Evolutionary conservation across 129 eudicot genomes (phyloP).

Genomic region (Tagetes patula): DNA sequence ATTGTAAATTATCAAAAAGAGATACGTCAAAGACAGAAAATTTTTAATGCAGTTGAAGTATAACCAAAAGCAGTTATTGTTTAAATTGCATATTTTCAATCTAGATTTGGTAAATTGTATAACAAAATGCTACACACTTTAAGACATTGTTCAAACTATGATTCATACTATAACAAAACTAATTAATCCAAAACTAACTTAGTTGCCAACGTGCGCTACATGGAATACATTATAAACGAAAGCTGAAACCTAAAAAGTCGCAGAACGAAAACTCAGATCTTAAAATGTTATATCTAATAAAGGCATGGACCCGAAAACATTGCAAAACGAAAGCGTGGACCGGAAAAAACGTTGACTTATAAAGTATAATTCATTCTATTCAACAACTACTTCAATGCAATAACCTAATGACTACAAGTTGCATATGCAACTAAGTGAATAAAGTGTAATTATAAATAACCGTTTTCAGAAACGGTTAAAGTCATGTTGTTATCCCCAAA

Average conservation of each 20-base stretch:
- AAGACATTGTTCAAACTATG: background rate
- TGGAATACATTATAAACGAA: background rate
- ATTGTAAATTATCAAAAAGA: background rate
- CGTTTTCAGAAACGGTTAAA: background rate
- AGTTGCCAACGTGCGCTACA: background rate
- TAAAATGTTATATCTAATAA: background rate
- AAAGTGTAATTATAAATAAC: background rate
- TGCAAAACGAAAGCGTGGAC: background rate
- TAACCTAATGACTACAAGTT: constrained; percentile 5
- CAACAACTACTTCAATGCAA: constrained; percentile 9
- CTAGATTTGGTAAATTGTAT: background rate
- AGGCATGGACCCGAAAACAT: background rate
- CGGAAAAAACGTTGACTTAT: background rate
- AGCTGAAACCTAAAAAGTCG: background rate
- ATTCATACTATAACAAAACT: background rate
- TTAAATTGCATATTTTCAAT: background rate
- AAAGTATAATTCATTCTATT: background rate
- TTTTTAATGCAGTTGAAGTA: background rate
- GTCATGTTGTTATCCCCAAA: background rate
- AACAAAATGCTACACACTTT: background rate
- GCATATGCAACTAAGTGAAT: no score
- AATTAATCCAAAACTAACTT: background rate
- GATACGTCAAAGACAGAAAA: background rate
- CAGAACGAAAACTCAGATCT: background rate
- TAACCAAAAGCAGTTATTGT: background rate